Percentiles rank a stretch among this genome's conserved stretches.
Conservation (phyloP, 805 yeast genomes). For the Jamesozyma hellenica region DNA sequence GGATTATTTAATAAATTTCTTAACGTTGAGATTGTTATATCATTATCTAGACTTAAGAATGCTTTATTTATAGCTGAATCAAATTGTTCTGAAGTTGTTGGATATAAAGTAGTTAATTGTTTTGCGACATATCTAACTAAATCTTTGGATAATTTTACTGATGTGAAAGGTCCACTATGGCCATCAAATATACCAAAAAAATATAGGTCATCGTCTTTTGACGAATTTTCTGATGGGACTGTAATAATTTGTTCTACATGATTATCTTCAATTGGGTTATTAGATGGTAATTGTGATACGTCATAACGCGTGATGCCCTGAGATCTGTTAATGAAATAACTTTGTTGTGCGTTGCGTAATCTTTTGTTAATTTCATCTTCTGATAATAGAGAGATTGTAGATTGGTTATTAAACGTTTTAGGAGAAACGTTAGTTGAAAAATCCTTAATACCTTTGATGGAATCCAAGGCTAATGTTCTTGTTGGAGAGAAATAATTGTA, state of each 20-base stretch:
- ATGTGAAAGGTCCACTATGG: slow-evolving; percentile 93
- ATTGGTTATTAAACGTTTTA: background rate
- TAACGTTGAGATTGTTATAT: slow-evolving; percentile 69
- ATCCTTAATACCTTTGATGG: slow-evolving; percentile 21
- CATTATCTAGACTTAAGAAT: slow-evolving; percentile 74
- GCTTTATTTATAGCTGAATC: slow-evolving; percentile 77
- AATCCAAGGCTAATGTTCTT: slow-evolving; percentile 18
- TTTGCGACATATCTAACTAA: slow-evolving; percentile 66
- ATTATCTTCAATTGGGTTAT: slow-evolving; percentile 91
- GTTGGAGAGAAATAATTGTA: slow-evolving; percentile 10
- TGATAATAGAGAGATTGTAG: slow-evolving; percentile 33
- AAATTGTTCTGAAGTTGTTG: slow-evolving; percentile 38
- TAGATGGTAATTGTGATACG: slow-evolving; percentile 79
- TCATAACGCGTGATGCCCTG: slow-evolving; percentile 86
- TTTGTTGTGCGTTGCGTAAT: slow-evolving; percentile 67
- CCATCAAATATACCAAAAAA: slow-evolving; percentile 96
- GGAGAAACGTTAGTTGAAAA: slow-evolving; percentile 7
- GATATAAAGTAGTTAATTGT: slow-evolving; percentile 58
- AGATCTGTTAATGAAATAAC: slow-evolving; percentile 69
- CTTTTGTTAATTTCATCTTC: slow-evolving; percentile 64
- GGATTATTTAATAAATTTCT: slow-evolving; percentile 60
- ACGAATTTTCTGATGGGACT: slow-evolving; percentile 45
- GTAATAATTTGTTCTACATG: slow-evolving; percentile 74
- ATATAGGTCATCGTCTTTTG: slow-evolving; percentile 57
- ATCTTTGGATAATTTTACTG: slow-evolving; percentile 72